These are phyloP conservation scores for Myxozyma neglecta DNA, from an alignment of 805 yeast genomes.

Conservation along the genomic window DNA sequence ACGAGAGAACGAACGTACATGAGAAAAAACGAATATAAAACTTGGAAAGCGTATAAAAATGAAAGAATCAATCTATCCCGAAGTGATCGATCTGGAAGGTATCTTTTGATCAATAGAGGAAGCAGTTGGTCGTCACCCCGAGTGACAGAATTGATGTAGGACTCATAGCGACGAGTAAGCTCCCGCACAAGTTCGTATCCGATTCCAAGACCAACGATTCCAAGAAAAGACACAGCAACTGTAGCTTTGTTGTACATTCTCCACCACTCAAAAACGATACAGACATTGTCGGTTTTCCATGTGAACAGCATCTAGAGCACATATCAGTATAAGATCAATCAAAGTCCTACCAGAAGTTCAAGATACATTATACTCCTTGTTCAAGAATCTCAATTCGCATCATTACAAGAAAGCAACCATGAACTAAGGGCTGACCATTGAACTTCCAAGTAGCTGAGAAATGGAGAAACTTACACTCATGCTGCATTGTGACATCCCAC, in stretches of 20 bases:
- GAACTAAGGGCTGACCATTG: no score
- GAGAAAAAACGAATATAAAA: constrained; percentile 29
- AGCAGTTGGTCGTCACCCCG: constrained; percentile 15
- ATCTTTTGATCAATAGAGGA: constrained; percentile 18
- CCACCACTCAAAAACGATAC: constrained; percentile 32
- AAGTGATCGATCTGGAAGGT: constrained; percentile 23
- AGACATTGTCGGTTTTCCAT: constrained; percentile 25
- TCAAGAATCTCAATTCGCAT: no score
- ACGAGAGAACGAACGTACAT: constrained; percentile 9
- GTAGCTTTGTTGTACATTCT: constrained; percentile 18
- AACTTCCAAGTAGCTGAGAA: background rate
- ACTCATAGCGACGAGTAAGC: constrained; percentile 28
- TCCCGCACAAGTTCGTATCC: constrained; percentile 30
- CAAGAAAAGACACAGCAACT: constrained; percentile 29
- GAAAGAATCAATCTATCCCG: constrained; percentile 22
- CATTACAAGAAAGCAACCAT: no score
- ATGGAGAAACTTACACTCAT: constrained; percentile 17
- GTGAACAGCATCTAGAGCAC: constrained; percentile 28
- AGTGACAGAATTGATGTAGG: constrained; percentile 12
- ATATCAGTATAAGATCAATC: background rate
- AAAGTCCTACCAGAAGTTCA: background rate
- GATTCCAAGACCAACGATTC: constrained; percentile 30
- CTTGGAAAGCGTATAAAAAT: constrained; percentile 26
- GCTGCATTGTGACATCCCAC: constrained; percentile 4
- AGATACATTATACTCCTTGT: background rate